Base-by-base conservation (phyloP, 306 rosid species). In the Cucurbita argyrosperma region DNA sequence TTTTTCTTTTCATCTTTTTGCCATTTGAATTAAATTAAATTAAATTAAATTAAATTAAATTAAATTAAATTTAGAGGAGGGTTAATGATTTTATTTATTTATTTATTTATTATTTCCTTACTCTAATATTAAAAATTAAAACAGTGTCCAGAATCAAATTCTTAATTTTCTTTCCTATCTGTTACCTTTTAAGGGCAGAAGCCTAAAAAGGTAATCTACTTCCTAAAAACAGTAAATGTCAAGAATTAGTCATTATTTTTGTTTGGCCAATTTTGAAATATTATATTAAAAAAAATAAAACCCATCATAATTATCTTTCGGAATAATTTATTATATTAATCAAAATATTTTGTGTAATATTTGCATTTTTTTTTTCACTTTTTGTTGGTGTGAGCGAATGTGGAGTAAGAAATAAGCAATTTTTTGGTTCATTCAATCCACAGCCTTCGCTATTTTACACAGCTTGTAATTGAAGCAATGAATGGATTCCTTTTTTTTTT, bases 401-500 rank as follows among this genome's bases (percentile, higher is more conserved):
- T 45, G 10, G 56, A 67, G 73, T 67, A 67, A 46, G 7, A 67
- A 46, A 21, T 8, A 67, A 67, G 73, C 40, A 46, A 67, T 21
- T 67, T 46, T 45, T 1, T 19, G 19, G 2, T 67, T 67, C 12
- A 55, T 21, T 67, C 55, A 67, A 67, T 67, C 73, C 73, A 47
- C 56, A 67, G 7, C 56, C 73, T 45, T 67, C 12, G 21, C 21
- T 14, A 23, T 47, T 67, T 67, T 12, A 66, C 55, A 67, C 52
- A 67, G 73, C 73, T 67, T 67, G 73, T 67, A 56, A 46, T 67
- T 67, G 56, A 67, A 67, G 55, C 73, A 45, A 67, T 45, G 39
- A 67, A 55, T 23, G 73, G 73, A 67, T 67, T 67, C 73, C 56
- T 1, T 2, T 15, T 43, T 0, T 3, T 6, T 5, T 14, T 38